phyloP scores from a whole-genome alignment of 331 rosid genomes.

The Stylosanthes scabra region DNA sequence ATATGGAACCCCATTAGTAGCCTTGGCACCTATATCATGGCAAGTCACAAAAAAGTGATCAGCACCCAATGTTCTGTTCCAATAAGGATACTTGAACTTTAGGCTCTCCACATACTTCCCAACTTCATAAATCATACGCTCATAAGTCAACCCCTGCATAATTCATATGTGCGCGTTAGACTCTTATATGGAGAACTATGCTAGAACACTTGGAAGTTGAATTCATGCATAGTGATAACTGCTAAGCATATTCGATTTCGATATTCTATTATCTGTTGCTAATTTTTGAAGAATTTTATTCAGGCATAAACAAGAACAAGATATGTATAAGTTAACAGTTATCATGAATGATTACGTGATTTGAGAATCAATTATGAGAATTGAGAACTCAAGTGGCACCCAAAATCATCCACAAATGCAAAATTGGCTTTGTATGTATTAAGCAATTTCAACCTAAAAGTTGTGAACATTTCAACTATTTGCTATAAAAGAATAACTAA shows the following conservation, averaged over 20 bases:
- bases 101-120: slow-evolving; percentile 33
- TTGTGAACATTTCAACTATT: not conserved
- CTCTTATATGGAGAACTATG: not conserved
- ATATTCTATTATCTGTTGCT: not conserved
- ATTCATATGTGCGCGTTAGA: slow-evolving; percentile 7
- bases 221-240: not conserved
- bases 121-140: slow-evolving; percentile 11
- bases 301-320: not conserved
- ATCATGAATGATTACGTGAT: too few relatives aligned
- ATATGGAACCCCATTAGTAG: slow-evolving; percentile 30
- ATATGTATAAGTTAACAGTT: not conserved
- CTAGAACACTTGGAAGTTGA: too few relatives aligned
- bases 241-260: not conserved
- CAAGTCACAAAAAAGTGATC: slow-evolving; percentile 49
- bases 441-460: slow-evolving; percentile 8
- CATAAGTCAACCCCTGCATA: slow-evolving; percentile 32
- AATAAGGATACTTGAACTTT: slow-evolving; percentile 36
- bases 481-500: slow-evolving; percentile 2
- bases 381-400: too few relatives aligned
- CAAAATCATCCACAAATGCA: not conserved
- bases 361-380: too few relatives aligned
- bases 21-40: slow-evolving; percentile 33
- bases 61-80: slow-evolving; percentile 47
- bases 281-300: not conserved
- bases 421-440: not conserved